phyloP scores from a whole-genome alignment of 805 yeast species.

The Starmera caribaea region DNA sequence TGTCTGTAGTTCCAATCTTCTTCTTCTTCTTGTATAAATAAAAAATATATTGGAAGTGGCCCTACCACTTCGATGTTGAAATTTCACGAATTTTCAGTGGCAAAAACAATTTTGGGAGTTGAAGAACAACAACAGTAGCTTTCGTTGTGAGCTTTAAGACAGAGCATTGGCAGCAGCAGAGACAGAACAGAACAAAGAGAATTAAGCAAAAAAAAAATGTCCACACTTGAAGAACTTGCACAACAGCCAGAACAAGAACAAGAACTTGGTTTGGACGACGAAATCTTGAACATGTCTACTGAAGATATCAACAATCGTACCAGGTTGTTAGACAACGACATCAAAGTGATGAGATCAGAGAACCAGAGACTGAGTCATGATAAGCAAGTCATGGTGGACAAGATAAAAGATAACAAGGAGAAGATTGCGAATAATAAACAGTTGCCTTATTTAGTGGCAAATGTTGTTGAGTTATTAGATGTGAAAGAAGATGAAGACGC shows the following conservation, averaged over 20 bases:
- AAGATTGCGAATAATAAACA: constrained; percentile 93
- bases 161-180: too few species aligned
- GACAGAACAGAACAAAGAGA: too few species aligned
- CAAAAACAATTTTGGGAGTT: too few species aligned
- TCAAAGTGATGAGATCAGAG: constrained; percentile 90
- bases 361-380: constrained; percentile 86
- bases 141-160: too few species aligned
- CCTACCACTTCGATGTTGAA: too few species aligned
- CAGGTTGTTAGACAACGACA: constrained; percentile 85
- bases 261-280: constrained; percentile 65
- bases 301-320: constrained; percentile 80
- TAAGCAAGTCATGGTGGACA: constrained; percentile 83
- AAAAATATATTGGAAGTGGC: too few species aligned
- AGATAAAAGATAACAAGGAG: constrained; percentile 92
- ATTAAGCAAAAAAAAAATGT: constrained; percentile 36
- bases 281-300: constrained; percentile 67
- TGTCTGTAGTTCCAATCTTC: too few species aligned
- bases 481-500: constrained; percentile 79
- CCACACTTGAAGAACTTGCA: constrained; percentile 79
- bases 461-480: constrained; percentile 89
- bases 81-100: too few species aligned
- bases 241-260: constrained; percentile 29
- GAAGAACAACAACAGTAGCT: too few species aligned
- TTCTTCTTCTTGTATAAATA: too few species aligned
- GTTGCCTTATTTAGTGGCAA: constrained; percentile 92